These are phyloP conservation scores for Solanum pinnatisectum DNA, from an alignment of 257 asterid genomes.

Conservation along the genomic window DNA sequence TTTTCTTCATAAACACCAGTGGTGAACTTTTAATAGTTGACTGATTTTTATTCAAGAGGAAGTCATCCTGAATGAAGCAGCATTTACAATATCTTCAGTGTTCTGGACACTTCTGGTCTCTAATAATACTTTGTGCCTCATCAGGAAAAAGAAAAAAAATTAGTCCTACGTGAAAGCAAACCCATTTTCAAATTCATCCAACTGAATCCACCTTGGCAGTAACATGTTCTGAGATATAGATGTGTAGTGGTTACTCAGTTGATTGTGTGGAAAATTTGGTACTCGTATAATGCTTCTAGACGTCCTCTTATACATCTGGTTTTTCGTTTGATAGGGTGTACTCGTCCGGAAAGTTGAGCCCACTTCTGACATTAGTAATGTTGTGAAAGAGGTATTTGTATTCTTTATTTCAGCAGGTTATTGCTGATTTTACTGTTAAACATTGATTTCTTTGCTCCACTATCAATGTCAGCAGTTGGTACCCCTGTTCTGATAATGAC, in stretches of 20 bases:
- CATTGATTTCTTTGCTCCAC: background rate
- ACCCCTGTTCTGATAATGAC: background rate
- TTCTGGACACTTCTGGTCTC: background rate
- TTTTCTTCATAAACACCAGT: background rate
- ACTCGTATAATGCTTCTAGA: background rate
- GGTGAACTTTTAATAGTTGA: background rate
- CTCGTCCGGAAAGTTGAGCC: constrained; percentile 78
- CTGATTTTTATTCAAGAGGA: background rate
- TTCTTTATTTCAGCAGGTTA: background rate
- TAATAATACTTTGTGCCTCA: background rate
- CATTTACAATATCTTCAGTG: background rate
- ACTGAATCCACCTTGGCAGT: background rate
- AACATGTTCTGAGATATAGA: background rate
- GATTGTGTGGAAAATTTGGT: background rate
- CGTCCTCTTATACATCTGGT: background rate
- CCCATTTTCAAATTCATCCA: background rate
- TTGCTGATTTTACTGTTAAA: background rate
- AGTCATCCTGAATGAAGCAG: background rate
- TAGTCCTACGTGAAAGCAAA: background rate
- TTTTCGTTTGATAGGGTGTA: constrained; percentile 49
- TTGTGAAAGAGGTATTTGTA: constrained; percentile 58
- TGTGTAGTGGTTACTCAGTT: background rate
- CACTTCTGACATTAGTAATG: constrained; percentile 57
- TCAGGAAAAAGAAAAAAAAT: background rate
- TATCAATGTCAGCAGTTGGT: background rate